phyloP scores from a whole-genome alignment of 441 rosid species.

The Daphne laureola region DNA sequence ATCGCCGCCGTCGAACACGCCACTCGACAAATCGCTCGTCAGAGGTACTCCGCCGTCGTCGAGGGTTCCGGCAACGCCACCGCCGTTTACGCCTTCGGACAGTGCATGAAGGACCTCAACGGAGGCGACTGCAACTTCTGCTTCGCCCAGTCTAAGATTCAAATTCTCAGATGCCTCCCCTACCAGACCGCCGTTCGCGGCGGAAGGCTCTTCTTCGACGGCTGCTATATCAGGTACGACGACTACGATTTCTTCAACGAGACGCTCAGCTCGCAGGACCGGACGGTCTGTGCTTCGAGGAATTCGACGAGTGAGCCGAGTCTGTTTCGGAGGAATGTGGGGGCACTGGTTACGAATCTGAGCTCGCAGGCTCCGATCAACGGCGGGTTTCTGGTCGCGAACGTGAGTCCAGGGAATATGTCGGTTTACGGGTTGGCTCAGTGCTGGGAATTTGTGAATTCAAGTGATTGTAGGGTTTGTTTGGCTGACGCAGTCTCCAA shows the following conservation, averaged over 20 bases:
- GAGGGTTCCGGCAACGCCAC: constrained; percentile 37
- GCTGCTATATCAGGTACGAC: constrained; percentile 74
- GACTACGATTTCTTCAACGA: constrained; percentile 67
- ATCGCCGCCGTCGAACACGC: constrained; percentile 42
- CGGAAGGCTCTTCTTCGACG: constrained; percentile 57
- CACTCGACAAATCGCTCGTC: constrained; percentile 33
- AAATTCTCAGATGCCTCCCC: constrained; percentile 59
- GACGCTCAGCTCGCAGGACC: constrained; percentile 27
- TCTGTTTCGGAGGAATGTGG: constrained; percentile 33
- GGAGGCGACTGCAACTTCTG: constrained; percentile 65
- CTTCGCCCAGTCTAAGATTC: constrained; percentile 64
- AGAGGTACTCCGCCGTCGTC: constrained; percentile 33
- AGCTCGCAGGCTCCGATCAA: constrained; percentile 39
- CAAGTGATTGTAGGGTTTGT: constrained; percentile 49
- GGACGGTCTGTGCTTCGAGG: constrained; percentile 30
- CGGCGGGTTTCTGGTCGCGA: constrained; percentile 57
- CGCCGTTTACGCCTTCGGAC: constrained; percentile 68
- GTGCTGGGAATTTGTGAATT: constrained; percentile 61
- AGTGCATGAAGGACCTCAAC: constrained; percentile 76
- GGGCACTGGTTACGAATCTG: constrained; percentile 49
- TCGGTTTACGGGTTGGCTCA: constrained; percentile 84
- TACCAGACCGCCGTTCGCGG: constrained; percentile 60
- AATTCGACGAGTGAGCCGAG: constrained; percentile 46
- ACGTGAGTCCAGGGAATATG: constrained; percentile 37
- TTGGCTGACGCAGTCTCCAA: constrained; percentile 34